phyloP scores from a whole-genome alignment of 768 basidiomycete species.

The Xerocomus brunneocitrinus region DNA sequence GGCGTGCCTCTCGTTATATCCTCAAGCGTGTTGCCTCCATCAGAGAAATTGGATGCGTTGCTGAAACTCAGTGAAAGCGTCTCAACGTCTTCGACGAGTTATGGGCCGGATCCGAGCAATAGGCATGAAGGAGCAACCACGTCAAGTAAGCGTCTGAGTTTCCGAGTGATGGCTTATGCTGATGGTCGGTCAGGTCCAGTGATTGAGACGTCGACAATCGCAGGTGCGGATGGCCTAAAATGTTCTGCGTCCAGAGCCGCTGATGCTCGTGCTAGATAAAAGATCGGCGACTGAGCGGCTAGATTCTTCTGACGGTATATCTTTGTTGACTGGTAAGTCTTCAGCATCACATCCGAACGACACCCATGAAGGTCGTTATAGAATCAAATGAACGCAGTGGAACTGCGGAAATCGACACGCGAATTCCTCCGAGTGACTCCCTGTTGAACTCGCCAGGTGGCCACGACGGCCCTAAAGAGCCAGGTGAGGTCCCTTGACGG shows the following conservation, averaged over 20 bases:
- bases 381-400: slow-evolving; percentile 9
- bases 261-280: slow-evolving; percentile 15
- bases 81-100: slow-evolving; percentile 14
- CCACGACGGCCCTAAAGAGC: slow-evolving; percentile 11
- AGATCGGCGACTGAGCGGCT: not conserved
- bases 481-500: slow-evolving; percentile 37
- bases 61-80: slow-evolving; percentile 19
- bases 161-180: slow-evolving; percentile 2
- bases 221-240: slow-evolving; percentile 14
- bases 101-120: not conserved
- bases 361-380: slow-evolving; percentile 9
- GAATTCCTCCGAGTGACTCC: slow-evolving; percentile 3
- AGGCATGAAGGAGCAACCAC: slow-evolving; percentile 26
- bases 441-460: slow-evolving; percentile 8
- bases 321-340: slow-evolving; percentile 13
- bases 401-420: slow-evolving; percentile 1
- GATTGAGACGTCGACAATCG: slow-evolving; percentile 11
- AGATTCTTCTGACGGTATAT: not conserved
- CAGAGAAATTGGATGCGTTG: slow-evolving; percentile 24
- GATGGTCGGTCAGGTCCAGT: slow-evolving; percentile 21
- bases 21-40: slow-evolving; percentile 11
- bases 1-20: slow-evolving; percentile 16
- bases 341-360: slow-evolving; percentile 1
- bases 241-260: slow-evolving; percentile 3
- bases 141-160: slow-evolving; percentile 15